A percentile compares a stretch with the other conserved stretches of the same genome.
Conservation (phyloP, 2,329 filamentous ascomycete species). For the Botrytis deweyae region DNA sequence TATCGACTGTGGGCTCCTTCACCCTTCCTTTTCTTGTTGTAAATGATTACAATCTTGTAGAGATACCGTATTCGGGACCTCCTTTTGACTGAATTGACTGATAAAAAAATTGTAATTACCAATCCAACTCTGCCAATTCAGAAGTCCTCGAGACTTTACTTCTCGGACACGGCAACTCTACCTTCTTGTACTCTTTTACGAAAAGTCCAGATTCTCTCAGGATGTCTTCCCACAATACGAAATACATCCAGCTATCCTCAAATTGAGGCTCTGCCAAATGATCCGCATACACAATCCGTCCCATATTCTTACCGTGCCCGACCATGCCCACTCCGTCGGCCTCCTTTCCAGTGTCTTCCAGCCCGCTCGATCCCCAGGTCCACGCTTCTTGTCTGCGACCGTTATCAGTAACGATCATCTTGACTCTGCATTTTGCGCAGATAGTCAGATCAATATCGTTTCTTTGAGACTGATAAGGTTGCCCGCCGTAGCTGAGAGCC, state of each 20-base stretch:
- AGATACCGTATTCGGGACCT: not conserved
- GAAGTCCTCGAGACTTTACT: not conserved
- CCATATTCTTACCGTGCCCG: not conserved
- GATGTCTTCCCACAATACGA: conserved; percentile 1
- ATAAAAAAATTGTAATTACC: not conserved
- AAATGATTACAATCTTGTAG: not conserved
- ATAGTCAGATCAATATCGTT: not conserved
- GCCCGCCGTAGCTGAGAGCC: not conserved
- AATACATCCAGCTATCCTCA: not conserved
- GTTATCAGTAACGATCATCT: not conserved
- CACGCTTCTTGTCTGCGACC: not conserved
- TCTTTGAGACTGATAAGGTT: not conserved
- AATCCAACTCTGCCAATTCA: not conserved
- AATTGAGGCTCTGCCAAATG: not conserved
- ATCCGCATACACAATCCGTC: not conserved
- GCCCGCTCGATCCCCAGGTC: not conserved
- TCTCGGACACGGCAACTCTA: not conserved
- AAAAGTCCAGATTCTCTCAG: not conserved
- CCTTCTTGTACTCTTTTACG: not conserved
- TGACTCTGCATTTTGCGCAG: conserved; percentile 10
- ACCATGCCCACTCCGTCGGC: not conserved
- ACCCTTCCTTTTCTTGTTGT: not conserved
- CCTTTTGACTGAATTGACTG: not conserved
- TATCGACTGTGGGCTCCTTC: not conserved
- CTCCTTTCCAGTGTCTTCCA: not conserved